Evolutionary conservation across 2,329 filamentous ascomycete species (phyloP), one percentile per base, ranked within the genome.

Genomic region (Ceratocystis variospora): DNA sequence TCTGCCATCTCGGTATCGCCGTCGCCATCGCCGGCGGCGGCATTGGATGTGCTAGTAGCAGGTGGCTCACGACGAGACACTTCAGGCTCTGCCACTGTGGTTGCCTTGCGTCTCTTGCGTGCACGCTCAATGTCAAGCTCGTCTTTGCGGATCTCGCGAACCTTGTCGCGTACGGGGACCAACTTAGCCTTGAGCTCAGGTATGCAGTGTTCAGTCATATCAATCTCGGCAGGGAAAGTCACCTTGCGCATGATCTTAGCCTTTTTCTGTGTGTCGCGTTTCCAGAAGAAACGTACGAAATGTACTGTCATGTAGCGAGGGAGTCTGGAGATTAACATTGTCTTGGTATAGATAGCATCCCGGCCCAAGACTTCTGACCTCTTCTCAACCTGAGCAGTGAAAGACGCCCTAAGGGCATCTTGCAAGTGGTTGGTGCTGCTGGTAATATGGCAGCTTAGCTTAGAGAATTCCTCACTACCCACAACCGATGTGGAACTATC

Each of bases 191-290:
- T 88, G 69, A 99, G 80, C 64, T 94, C 87, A 31, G 97, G 92
- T 12, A 92, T 93, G 76, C 94, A 99, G 76, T 96, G 96, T 74
- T 99, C 94, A 25, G 96, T 86, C 48, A 90, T 85, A 72, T 99
- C 94, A 44, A 99, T 80, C 76, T 99, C 94, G 63, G 89, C 86
- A 5, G 93, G 93, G 74, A 99, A 99, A 0, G 90, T 93, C 67
- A 99, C 94, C 78, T 97, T 99, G 74, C 92, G 89, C 89, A 99
- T 93, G 72, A 99, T 99, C 82, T 99, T 99, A 70, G 93, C 92
- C 81, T 99, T 99, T 80, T 97, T 97, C 76, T 95, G 88, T 2
- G 90, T 91, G 71, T 96, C 90, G 61, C 88, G 86, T 74, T 96
- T 93, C 94, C 94, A 99, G 79, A 93, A 96, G 79, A 99, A 99